Evolutionary conservation across 768 basidiomycete species (phyloP).

Genomic region (Mycena floridula): DNA sequence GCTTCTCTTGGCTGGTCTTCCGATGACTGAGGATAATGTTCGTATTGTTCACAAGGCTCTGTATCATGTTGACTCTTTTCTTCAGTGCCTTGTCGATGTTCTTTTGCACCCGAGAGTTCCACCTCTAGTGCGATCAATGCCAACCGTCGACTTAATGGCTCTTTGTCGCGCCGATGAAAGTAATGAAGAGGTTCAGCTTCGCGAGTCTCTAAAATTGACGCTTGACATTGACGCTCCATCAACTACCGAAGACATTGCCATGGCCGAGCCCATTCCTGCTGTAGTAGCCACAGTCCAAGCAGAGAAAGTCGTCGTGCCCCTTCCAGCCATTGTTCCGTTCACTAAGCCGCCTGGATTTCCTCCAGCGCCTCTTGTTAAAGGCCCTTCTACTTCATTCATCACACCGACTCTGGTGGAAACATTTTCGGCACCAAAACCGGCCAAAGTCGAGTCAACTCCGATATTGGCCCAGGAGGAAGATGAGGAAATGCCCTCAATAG

Average conservation of each 20-base stretch:
- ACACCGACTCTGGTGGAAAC: neutral
- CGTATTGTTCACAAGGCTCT: neutral
- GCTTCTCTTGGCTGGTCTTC: conserved; percentile 41
- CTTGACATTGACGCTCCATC: neutral
- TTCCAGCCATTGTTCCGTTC: neutral
- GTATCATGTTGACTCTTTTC: neutral
- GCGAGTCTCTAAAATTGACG: conserved; percentile 29
- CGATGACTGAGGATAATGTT: conserved; percentile 14
- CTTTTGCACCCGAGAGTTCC: conserved; percentile 78
- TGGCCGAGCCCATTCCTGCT: neutral
- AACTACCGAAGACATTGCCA: conserved; percentile 5
- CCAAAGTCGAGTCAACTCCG: conserved; percentile 21
- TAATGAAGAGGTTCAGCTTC: conserved; percentile 49
- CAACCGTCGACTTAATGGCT: conserved; percentile 54
- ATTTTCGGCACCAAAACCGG: neutral
- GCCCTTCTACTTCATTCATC: neutral
- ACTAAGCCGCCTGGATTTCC: neutral
- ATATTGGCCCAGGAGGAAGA: conserved; percentile 46
- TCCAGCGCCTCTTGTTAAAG: neutral
- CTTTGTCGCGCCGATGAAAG: conserved; percentile 60
- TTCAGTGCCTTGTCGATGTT: conserved; percentile 43
- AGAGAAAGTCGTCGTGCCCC: neutral
- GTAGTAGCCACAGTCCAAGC: neutral
- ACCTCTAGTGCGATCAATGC: conserved; percentile 62
- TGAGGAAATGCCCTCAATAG: conserved; percentile 70